Base-by-base conservation (phyloP, 2,329 filamentous ascomycete species). In the Diaporthe ilicicola region DNA sequence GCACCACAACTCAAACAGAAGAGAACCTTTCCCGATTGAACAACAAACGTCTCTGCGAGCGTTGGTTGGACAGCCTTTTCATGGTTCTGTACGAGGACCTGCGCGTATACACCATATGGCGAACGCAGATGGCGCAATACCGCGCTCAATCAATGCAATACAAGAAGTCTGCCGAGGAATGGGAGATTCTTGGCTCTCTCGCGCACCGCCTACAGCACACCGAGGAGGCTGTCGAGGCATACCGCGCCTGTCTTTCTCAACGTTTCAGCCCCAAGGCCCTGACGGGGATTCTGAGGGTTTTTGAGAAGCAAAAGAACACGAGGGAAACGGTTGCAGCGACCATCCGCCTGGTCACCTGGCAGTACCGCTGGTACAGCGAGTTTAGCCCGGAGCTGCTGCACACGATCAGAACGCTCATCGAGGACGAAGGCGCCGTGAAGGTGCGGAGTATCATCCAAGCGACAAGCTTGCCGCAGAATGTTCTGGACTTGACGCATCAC, bases 1-100 rank as follows among this genome's bases (percentile, higher is more conserved):
- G 84, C 19, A 87, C 91, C 71, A 86, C 55, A 7, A 29, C 44
- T 50, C 69, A 89, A 34, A 88, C 89, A 7, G 91, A 94, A 74
- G 89, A 92, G 70, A 88, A 93, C 75, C 93, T 97, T 76, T 95
- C 94, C 8, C 93, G 95, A 76, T 94, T 99, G 79, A 96, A 97
- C 80, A 97, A 98, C 82, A 99, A 99, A 84, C 92, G 96, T 0
- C 89, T 99, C 1, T 99, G 96, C 78, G 96, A 99, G 82, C 91
- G 96, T 76, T 99, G 96, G 96, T 88, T 99, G 2, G 96, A 99
- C 82, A 98, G 97, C 77, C 88, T 99, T 27, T 99, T 99, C 84
- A 99, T 99, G 96, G 96, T 98, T 0, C 88, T 99, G 3, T 99
- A 99, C 80, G 96, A 99, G 81, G 96, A 99, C 78, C 88, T 99